A percentile compares a stretch with the other conserved stretches of the same genome.
These are phyloP conservation scores for Metschnikowia peoriensis DNA, from an alignment of 805 yeast genomes.

Conservation along the genomic window DNA sequence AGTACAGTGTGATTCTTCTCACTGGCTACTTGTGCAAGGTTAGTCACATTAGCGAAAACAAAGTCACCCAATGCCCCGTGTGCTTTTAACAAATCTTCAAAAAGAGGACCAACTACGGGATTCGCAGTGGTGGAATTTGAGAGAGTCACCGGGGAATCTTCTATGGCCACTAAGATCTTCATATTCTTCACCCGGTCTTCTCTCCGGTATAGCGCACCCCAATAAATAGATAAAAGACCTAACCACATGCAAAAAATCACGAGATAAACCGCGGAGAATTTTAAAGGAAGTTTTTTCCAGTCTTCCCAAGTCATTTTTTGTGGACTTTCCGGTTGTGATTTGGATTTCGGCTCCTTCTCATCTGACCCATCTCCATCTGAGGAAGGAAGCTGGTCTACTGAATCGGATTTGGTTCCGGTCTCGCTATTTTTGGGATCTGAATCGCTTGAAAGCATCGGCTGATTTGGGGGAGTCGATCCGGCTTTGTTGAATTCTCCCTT, in stretches of 20 bases:
- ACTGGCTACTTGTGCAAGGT: slow-evolving; percentile 16
- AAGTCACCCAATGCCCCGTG: slow-evolving; percentile 20
- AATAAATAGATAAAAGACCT: slow-evolving; percentile 37
- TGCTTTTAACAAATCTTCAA: slow-evolving; percentile 18
- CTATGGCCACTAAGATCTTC: slow-evolving; percentile 37
- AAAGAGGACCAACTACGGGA: slow-evolving; percentile 21
- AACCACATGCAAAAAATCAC: slow-evolving; percentile 24
- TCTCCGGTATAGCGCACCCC: slow-evolving; percentile 40
- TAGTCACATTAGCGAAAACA: slow-evolving; percentile 15
- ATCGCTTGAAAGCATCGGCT: neutral
- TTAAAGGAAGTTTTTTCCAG: slow-evolving; percentile 12
- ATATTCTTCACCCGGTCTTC: slow-evolving; percentile 30
- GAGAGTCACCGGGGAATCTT: slow-evolving; percentile 22
- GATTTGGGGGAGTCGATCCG: neutral
- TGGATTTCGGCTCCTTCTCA: neutral
- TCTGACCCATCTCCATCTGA: neutral
- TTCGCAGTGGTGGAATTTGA: slow-evolving; percentile 19
- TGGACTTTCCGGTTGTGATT: neutral
- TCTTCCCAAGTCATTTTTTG: slow-evolving; percentile 12
- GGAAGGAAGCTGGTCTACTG: neutral
- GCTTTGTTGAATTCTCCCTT: neutral
- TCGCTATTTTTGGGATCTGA: neutral
- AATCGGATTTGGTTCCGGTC: neutral
- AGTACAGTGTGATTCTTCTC: slow-evolving; percentile 20
- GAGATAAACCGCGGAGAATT: slow-evolving; percentile 20